Conservation (phyloP, 139 green algal species). For the Axilococcus clingmanii region DNA sequence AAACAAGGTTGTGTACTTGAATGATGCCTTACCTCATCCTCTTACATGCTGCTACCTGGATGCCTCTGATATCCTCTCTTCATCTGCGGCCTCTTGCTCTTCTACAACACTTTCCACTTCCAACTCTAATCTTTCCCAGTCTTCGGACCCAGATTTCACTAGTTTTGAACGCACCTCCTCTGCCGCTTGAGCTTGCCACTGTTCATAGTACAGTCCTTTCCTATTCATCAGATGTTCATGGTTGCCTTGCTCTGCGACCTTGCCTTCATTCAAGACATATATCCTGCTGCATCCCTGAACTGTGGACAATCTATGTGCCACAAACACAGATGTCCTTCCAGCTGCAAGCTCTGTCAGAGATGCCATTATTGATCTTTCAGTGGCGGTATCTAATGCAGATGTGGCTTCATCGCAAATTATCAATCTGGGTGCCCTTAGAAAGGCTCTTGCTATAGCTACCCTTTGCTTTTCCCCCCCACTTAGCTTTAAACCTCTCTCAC, state of each 20-base stretch:
- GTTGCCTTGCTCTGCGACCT: constrained; percentile 51
- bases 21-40: too few species aligned
- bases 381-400: constrained; percentile 71
- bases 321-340: constrained; percentile 80
- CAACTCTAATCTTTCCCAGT: neutral
- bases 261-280: constrained; percentile 35
- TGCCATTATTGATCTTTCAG: constrained; percentile 67
- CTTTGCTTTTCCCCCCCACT: constrained; percentile 92
- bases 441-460: constrained; percentile 83
- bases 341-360: constrained; percentile 39
- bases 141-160: too few species aligned
- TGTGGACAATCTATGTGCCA: constrained; percentile 89
- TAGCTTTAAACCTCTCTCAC: constrained; percentile 81
- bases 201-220: constrained; percentile 28
- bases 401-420: constrained; percentile 88
- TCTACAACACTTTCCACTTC: too few species aligned
- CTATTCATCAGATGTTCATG: constrained; percentile 54
- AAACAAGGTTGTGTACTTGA: neutral
- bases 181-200: constrained; percentile 25
- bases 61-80: neutral
- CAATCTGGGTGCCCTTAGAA: constrained; percentile 57
- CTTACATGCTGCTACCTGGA: too few species aligned
- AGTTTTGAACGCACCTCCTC: too few species aligned
- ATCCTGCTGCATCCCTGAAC: constrained; percentile 70
- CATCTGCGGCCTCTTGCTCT: neutral